These are phyloP conservation scores for Naganishia friedmannii DNA, from an alignment of 768 basidiomycete species.

Conservation along the genomic window DNA sequence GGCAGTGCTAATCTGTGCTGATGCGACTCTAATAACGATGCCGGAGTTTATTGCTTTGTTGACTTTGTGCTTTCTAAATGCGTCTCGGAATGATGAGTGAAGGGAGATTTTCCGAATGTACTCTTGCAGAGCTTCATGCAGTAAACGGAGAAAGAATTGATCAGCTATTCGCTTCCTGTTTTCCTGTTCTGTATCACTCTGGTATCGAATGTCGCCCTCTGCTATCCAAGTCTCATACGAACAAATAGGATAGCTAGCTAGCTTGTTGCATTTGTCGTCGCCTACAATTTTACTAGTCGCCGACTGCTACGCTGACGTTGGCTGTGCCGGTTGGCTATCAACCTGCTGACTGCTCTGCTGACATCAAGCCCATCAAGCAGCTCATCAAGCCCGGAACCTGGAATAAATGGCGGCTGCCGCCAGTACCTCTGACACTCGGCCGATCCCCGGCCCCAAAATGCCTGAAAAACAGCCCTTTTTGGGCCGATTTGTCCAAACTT, in stretches of 20 bases:
- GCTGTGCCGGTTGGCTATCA: background rate
- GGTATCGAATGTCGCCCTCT: background rate
- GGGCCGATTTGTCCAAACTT: too few relatives aligned
- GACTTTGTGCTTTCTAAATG: background rate
- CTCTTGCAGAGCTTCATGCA: too few relatives aligned
- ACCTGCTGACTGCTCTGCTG: too few relatives aligned
- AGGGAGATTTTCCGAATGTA: background rate
- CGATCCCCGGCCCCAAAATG: too few relatives aligned
- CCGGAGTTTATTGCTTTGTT: too few relatives aligned
- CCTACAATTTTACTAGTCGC: background rate
- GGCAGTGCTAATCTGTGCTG: background rate
- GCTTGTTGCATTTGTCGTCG: background rate
- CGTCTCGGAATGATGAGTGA: background rate
- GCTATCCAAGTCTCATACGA: background rate
- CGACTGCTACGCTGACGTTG: slow-evolving; percentile 1
- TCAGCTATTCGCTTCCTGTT: background rate
- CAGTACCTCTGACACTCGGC: too few relatives aligned
- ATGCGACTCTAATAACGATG: background rate
- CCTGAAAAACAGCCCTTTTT: too few relatives aligned
- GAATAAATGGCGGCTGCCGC: too few relatives aligned
- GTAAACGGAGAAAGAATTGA: background rate
- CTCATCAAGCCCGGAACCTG: too few relatives aligned
- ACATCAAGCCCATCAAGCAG: background rate
- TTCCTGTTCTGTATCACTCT: too few relatives aligned
- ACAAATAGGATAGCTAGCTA: background rate